Conservation (phyloP, 768 basidiomycete species). For the Paxillus involutus region DNA sequence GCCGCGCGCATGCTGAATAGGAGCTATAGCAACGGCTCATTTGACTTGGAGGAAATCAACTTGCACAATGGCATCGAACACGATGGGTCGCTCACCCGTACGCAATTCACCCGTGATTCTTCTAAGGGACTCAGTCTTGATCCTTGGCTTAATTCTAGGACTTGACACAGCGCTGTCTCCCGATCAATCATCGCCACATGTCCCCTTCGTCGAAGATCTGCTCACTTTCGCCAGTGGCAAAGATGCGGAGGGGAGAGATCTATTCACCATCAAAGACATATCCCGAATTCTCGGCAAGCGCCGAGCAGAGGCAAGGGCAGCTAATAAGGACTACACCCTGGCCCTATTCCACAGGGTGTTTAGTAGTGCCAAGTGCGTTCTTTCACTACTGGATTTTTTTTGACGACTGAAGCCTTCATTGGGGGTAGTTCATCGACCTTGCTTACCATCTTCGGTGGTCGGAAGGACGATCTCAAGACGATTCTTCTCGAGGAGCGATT, state of each 20-base stretch:
- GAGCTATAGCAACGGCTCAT: conserved; percentile 53
- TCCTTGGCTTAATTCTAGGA: conserved; percentile 37
- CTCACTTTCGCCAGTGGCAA: conserved; percentile 61
- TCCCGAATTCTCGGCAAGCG: conserved; percentile 59
- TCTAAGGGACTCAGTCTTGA: background rate
- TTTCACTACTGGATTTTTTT: too few species aligned
- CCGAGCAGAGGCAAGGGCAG: conserved; percentile 52
- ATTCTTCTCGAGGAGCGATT: conserved; percentile 68
- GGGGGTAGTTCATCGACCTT: conserved; percentile 61
- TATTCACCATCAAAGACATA: conserved; percentile 60
- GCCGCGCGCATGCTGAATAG: conserved; percentile 58
- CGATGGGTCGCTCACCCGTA: conserved; percentile 34
- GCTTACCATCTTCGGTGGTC: conserved; percentile 68
- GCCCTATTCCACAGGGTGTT: conserved; percentile 58
- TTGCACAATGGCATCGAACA: conserved; percentile 62
- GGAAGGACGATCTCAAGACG: conserved; percentile 50
- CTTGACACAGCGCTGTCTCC: conserved; percentile 47
- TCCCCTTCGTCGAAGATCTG: conserved; percentile 55
- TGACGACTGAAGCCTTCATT: background rate
- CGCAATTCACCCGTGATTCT: background rate
- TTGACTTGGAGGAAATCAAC: conserved; percentile 67
- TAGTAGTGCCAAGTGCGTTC: conserved; percentile 64
- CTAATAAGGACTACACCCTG: conserved; percentile 60
- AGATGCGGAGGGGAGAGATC: conserved; percentile 40
- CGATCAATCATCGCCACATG: conserved; percentile 53